These are phyloP conservation scores for Lipomyces yamadae DNA, from an alignment of 805 yeast genomes.

Conservation along the genomic window DNA sequence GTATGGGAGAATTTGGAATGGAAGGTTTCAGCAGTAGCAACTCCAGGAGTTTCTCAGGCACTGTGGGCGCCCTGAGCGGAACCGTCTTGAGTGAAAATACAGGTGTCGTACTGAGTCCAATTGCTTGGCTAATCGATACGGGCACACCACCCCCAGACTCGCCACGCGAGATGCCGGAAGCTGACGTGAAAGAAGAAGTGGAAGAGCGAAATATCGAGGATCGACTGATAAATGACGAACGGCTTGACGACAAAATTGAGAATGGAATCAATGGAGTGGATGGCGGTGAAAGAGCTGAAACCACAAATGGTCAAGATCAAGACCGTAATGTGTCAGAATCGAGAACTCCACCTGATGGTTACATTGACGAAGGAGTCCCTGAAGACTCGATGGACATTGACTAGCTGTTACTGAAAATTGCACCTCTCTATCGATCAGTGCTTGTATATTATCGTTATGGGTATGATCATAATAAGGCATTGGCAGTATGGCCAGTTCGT, in stretches of 20 bases:
- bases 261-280: conserved; percentile 2
- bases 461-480: neutral
- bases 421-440: neutral
- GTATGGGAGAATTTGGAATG: conserved; percentile 13
- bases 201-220: neutral
- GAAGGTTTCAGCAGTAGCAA: neutral
- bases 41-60: neutral
- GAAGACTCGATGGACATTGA: conserved; percentile 15
- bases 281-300: neutral
- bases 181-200: conserved; percentile 3
- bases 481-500: neutral
- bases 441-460: neutral
- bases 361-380: neutral
- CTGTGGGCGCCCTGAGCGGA: neutral
- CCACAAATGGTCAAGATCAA: neutral
- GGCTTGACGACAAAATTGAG: neutral
- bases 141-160: conserved; percentile 36
- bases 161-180: conserved; percentile 1
- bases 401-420: no score
- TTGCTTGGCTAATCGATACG: conserved; percentile 40
- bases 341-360: no score
- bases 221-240: neutral
- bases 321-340: neutral
- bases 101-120: conserved; percentile 38
- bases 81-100: neutral